A percentile compares a stretch with the other conserved stretches of the same genome.
phyloP scores from a whole-genome alignment of 2,329 filamentous ascomycete genomes.

The Elsinoe batatas region DNA sequence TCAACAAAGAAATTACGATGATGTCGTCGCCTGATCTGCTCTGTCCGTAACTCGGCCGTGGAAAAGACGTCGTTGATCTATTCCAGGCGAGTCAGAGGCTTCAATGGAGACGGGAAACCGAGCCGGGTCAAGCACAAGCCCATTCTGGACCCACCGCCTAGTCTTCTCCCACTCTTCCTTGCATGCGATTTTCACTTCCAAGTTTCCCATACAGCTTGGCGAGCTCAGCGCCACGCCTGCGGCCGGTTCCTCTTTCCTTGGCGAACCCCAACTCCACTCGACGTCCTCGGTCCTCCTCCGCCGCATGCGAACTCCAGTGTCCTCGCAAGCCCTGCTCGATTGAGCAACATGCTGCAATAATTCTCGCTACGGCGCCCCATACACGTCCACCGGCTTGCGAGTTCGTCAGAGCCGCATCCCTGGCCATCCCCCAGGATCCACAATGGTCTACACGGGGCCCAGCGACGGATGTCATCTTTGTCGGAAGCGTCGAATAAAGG shows the following conservation, averaged over 20 bases:
- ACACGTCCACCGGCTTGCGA: neutral
- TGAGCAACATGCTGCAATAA: slow-evolving; percentile 9
- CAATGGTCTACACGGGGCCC: slow-evolving; percentile 13
- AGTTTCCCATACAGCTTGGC: neutral
- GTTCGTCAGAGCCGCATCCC: neutral
- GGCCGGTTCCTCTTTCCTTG: slow-evolving; percentile 10
- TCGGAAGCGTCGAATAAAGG: slow-evolving; percentile 12
- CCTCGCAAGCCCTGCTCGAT: slow-evolving; percentile 11
- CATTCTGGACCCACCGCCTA: slow-evolving; percentile 1
- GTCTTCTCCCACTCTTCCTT: neutral
- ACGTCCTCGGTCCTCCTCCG: neutral
- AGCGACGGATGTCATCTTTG: slow-evolving; percentile 13
- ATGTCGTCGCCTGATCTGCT: too few species aligned
- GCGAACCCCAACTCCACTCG: neutral
- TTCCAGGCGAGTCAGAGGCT: neutral
- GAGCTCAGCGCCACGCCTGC: neutral
- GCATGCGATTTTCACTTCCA: slow-evolving; percentile 1
- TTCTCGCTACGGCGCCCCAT: neutral
- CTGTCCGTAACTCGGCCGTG: too few species aligned
- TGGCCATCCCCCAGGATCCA: neutral
- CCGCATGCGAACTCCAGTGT: neutral
- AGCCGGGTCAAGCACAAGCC: slow-evolving; percentile 3
- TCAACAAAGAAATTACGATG: too few species aligned
- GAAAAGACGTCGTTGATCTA: neutral
- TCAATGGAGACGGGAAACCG: neutral